phyloP scores from a whole-genome alignment of 352 stramenopile species.

The Phytophthora pseudosyringae region DNA sequence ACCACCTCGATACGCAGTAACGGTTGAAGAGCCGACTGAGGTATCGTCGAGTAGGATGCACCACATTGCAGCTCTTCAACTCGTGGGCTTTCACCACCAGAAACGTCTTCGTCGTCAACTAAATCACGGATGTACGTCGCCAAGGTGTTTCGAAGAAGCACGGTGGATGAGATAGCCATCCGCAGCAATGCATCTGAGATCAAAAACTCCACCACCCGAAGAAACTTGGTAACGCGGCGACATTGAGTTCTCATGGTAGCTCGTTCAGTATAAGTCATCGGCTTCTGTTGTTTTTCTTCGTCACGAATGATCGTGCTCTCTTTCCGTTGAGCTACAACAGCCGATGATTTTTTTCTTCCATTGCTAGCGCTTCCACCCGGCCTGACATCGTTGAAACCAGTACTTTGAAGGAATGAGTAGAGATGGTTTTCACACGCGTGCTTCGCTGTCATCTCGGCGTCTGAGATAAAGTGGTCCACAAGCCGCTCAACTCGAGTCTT shows the following conservation, averaged over 20 bases:
- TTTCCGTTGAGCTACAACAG: conserved; percentile 25
- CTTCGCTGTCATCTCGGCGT: conserved; percentile 65
- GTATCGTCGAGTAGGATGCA: background rate
- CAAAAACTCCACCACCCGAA: conserved; percentile 93
- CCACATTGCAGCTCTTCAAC: conserved; percentile 7
- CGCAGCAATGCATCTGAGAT: conserved; percentile 80
- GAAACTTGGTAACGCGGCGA: conserved; percentile 90
- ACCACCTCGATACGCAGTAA: conserved; percentile 83
- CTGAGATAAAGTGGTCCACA: conserved; percentile 67
- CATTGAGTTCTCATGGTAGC: conserved; percentile 92
- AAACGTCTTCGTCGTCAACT: conserved; percentile 2
- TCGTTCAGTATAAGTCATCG: conserved; percentile 96
- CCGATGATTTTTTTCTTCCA: conserved; percentile 16
- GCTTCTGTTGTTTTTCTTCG: conserved; percentile 37
- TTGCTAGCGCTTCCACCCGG: background rate
- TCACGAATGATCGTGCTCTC: background rate
- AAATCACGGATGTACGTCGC: conserved; percentile 38
- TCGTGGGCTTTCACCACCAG: conserved; percentile 1
- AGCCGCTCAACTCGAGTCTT: conserved; percentile 66
- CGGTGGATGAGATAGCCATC: conserved; percentile 69
- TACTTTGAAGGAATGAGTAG: conserved; percentile 59
- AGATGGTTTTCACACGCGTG: conserved; percentile 69
- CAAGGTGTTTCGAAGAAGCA: conserved; percentile 53
- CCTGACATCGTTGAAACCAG: conserved; percentile 56
- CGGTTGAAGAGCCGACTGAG: conserved; percentile 19